A percentile compares a stretch with the other conserved stretches of the same genome.
These are phyloP conservation scores for Sinapis alba DNA, from an alignment of 441 rosid genomes.

Conservation along the genomic window DNA sequence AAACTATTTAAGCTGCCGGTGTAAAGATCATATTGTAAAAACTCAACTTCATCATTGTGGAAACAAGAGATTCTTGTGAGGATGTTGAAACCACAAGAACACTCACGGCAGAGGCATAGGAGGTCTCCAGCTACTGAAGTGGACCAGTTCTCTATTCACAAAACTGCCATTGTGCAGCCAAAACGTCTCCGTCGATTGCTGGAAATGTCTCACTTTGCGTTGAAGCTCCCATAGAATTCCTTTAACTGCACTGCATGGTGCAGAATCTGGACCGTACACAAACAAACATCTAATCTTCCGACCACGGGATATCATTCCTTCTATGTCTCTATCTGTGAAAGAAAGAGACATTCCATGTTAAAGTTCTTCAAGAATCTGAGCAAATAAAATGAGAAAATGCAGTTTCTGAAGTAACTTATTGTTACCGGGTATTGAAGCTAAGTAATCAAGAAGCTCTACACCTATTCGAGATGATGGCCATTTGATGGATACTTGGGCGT, in stretches of 20 bases:
- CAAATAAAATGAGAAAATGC: neutral
- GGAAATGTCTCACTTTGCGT: conserved; percentile 87
- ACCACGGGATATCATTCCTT: conserved; percentile 75
- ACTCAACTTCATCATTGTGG: neutral
- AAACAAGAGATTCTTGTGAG: conserved; percentile 2
- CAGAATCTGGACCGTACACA: conserved; percentile 70
- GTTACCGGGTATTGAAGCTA: conserved; percentile 85
- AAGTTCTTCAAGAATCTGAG: conserved; percentile 1
- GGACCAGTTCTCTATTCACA: conserved; percentile 69
- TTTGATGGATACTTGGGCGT: conserved; percentile 76
- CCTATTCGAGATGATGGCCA: conserved; percentile 89
- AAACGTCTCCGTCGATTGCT: conserved; percentile 89
- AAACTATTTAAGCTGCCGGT: neutral
- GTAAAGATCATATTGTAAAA: conserved; percentile 3
- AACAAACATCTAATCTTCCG: conserved; percentile 76
- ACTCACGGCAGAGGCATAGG: conserved; percentile 78
- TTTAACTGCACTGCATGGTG: conserved; percentile 73
- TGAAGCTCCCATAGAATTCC: conserved; percentile 96
- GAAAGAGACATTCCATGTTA: conserved; percentile 12
- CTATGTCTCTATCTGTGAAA: conserved; percentile 63
- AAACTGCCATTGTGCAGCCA: conserved; percentile 87
- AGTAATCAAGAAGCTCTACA: conserved; percentile 73
- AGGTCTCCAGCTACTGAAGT: conserved; percentile 76
- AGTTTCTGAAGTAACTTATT: neutral
- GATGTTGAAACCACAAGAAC: conserved; percentile 1